Percentiles rank a stretch among this genome's conserved stretches.
These are phyloP conservation scores for Skeletonema costatum DNA, from an alignment of 108 stramenopile genomes.

Conservation along the genomic window DNA sequence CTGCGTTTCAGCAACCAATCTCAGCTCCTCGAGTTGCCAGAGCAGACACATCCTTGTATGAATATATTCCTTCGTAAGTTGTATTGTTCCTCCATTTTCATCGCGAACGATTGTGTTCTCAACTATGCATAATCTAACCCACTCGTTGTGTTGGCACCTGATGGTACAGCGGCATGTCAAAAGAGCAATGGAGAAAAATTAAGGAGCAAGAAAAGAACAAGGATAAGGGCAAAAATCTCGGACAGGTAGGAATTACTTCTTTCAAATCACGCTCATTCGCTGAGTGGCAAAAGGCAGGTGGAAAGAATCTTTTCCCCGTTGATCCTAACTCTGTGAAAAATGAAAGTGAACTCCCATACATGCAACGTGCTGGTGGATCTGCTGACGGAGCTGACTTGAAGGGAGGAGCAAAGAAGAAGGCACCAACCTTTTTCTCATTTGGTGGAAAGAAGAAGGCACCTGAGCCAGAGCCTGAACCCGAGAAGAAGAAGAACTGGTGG, in stretches of 20 bases:
- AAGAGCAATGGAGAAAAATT: conserved; percentile 82
- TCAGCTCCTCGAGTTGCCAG: conserved; percentile 12
- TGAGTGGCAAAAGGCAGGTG: conserved; percentile 90
- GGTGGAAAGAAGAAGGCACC: conserved; percentile 58
- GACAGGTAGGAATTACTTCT: conserved; percentile 79
- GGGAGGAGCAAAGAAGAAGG: conserved; percentile 60
- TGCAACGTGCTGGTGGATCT: conserved; percentile 83
- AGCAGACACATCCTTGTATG: conserved; percentile 66
- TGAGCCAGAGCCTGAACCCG: conserved; percentile 56
- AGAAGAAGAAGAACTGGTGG: conserved; percentile 86
- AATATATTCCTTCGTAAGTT: conserved; percentile 69
- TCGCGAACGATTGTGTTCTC: background rate
- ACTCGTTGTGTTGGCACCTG: background rate
- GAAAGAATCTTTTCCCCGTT: conserved; percentile 87
- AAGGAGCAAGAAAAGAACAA: conserved; percentile 77
- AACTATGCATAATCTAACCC: background rate
- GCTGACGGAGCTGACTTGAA: conserved; percentile 81
- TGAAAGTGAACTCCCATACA: conserved; percentile 83
- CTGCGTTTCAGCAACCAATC: conserved; percentile 6
- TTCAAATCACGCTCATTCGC: conserved; percentile 82
- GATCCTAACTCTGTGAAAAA: conserved; percentile 80
- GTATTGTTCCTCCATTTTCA: background rate
- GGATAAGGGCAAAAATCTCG: conserved; percentile 81
- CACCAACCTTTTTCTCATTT: conserved; percentile 31
- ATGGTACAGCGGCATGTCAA: conserved; percentile 62